Percentiles rank a stretch among this genome's conserved stretches.
These are phyloP conservation scores for Starmerella roubikii DNA, from an alignment of 805 yeast species.

Conservation along the genomic window DNA sequence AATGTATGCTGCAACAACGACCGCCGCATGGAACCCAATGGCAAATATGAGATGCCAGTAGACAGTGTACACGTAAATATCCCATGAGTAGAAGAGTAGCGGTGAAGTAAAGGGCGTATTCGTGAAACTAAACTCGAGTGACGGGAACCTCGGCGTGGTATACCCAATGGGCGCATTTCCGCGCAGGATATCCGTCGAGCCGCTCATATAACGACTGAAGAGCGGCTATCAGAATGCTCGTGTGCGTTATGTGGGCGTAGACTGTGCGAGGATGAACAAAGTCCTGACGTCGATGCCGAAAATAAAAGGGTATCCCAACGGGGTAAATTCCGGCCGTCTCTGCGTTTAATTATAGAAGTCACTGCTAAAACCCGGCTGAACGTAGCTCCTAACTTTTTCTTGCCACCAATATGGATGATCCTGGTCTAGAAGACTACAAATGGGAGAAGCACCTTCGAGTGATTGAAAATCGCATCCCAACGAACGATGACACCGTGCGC, in stretches of 20 bases:
- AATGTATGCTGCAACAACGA: constrained; percentile 47
- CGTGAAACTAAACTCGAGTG: constrained; percentile 31
- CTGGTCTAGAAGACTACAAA: constrained; percentile 1
- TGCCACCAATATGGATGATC: too few relatives aligned
- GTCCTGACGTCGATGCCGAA: too few relatives aligned
- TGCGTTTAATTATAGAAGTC: too few relatives aligned
- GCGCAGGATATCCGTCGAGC: constrained; percentile 15
- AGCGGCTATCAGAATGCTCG: too few relatives aligned
- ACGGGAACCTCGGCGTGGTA: constrained; percentile 64
- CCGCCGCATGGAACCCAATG: constrained; percentile 44
- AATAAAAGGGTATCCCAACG: too few relatives aligned
- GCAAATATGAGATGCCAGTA: constrained; percentile 68
- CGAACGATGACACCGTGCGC: constrained; percentile 52
- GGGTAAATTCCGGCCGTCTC: too few relatives aligned
- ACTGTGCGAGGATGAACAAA: too few relatives aligned
- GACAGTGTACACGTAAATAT: constrained; percentile 73
- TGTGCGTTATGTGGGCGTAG: too few relatives aligned
- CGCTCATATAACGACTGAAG: constrained; percentile 18
- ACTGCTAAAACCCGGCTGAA: too few relatives aligned
- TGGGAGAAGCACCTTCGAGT: constrained; percentile 2
- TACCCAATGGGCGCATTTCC: constrained; percentile 63
- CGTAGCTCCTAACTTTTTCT: too few relatives aligned
- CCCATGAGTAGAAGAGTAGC: constrained; percentile 52
- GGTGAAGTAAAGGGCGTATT: constrained; percentile 32
- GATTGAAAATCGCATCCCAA: constrained; percentile 33